Evolutionary conservation across 1,139 yeast species (phyloP).

Genomic region (Diutina pseudorugosa): DNA sequence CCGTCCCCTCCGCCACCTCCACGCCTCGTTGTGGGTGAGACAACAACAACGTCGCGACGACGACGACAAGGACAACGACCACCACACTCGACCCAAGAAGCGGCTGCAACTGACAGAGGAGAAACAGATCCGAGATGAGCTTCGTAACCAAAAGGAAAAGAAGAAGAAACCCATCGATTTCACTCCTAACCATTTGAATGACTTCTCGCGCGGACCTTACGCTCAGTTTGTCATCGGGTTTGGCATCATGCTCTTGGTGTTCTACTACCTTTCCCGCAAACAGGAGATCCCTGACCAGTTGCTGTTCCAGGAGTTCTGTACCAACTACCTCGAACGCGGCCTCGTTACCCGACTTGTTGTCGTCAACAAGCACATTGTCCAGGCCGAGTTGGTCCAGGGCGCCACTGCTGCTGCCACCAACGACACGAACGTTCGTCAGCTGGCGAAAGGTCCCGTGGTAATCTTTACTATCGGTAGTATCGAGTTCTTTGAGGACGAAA

Average conservation of each 20-base stretch:
- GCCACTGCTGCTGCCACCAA: constrained; percentile 31
- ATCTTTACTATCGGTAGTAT: constrained; percentile 63
- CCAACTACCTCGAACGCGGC: constrained; percentile 73
- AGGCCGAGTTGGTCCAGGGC: constrained; percentile 50
- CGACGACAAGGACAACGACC: background rate
- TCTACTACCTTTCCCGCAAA: background rate
- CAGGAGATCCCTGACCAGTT: constrained; percentile 19
- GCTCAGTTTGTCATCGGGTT: background rate
- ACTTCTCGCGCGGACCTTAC: background rate
- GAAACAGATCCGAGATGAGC: background rate
- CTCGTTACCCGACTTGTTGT: constrained; percentile 67
- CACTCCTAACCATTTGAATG: background rate
- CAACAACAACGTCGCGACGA: background rate
- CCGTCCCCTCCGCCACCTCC: background rate
- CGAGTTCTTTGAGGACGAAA: constrained; percentile 58
- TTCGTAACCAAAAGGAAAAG: background rate
- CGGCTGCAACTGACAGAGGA: background rate
- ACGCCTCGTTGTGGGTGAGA: background rate
- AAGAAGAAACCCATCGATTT: background rate
- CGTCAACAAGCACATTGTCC: constrained; percentile 66
- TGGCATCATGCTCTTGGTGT: background rate
- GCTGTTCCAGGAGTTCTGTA: constrained; percentile 86
- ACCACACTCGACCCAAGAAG: no score
- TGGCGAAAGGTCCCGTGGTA: constrained; percentile 27
- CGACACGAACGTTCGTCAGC: constrained; percentile 14